Percentiles rank a stretch among this genome's conserved stretches.
Conservation (phyloP, 1,284 basidiomycete species). For the Ceratobasidium sp. region DNA sequence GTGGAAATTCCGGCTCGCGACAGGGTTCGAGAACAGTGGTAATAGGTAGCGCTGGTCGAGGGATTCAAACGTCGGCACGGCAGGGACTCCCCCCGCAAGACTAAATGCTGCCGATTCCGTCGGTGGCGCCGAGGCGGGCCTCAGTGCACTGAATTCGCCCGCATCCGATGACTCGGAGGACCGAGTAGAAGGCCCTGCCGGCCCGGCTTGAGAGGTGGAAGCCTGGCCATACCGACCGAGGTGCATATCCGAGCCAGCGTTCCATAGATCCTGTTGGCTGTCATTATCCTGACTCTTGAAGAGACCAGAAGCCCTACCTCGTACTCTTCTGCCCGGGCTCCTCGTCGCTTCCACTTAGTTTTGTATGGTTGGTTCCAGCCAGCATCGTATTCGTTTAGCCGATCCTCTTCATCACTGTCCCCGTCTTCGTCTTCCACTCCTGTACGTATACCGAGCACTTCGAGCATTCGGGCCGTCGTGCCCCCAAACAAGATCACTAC, state of each 20-base stretch:
- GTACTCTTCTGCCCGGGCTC: conserved; percentile 19
- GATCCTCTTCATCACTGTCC: conserved; percentile 80
- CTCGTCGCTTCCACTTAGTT: conserved; percentile 14
- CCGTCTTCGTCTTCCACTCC: conserved; percentile 93
- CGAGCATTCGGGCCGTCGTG: conserved; percentile 95
- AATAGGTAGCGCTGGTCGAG: conserved; percentile 94
- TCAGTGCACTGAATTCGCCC: conserved; percentile 40
- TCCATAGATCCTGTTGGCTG: conserved; percentile 18
- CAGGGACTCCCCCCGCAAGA: conserved; percentile 56
- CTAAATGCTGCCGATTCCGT: conserved; percentile 43
- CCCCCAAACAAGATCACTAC: conserved; percentile 91
- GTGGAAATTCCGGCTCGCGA: conserved; percentile 86
- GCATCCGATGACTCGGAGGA: conserved; percentile 49
- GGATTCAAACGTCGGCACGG: conserved; percentile 93
- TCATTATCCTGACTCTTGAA: neutral
- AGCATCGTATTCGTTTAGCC: conserved; percentile 41
- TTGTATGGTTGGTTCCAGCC: conserved; percentile 22
- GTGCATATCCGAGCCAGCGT: conserved; percentile 4
- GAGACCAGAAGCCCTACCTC: neutral
- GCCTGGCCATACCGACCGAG: conserved; percentile 4
- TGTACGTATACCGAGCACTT: conserved; percentile 94
- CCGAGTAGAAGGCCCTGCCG: conserved; percentile 79
- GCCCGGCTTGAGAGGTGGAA: conserved; percentile 42
- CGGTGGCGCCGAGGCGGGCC: conserved; percentile 41
- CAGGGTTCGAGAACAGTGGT: conserved; percentile 94